A percentile compares a stretch with the other conserved stretches of the same genome.
Evolutionary conservation across 192 early-diverging fungal species (phyloP).

Genomic region (Kickxella alabastrina): DNA sequence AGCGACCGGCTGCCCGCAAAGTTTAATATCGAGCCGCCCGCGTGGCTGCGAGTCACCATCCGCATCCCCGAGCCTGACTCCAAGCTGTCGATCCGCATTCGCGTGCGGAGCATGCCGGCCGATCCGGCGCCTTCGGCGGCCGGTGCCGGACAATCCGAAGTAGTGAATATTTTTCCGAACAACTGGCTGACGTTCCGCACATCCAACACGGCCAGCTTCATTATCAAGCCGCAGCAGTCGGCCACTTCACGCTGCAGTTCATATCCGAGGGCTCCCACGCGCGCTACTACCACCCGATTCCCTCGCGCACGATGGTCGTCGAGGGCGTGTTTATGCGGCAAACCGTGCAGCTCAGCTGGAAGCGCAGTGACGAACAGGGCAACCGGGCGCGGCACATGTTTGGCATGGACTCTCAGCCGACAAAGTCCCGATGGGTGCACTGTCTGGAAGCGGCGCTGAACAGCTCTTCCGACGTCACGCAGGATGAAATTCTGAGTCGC

Average conservation of each 20-base stretch:
- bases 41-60: conserved; percentile 48
- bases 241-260: conserved; percentile 50
- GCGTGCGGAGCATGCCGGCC: conserved; percentile 29
- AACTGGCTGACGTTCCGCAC: conserved; percentile 28
- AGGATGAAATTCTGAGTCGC: conserved; percentile 16
- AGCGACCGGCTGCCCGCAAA: conserved; percentile 50
- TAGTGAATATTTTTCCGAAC: conserved; percentile 28
- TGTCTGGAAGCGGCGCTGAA: conserved; percentile 28
- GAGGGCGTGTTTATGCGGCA: conserved; percentile 55
- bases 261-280: conserved; percentile 40
- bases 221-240: conserved; percentile 43
- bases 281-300: conserved; percentile 52
- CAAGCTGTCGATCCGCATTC: conserved; percentile 30
- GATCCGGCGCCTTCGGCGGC: conserved; percentile 6
- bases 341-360: conserved; percentile 47
- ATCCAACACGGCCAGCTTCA: conserved; percentile 27
- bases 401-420: conserved; percentile 42
- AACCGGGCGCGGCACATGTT: conserved; percentile 44
- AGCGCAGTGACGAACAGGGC: conserved; percentile 17
- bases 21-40: conserved; percentile 40
- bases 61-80: conserved; percentile 42
- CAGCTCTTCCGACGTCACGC: conserved; percentile 9
- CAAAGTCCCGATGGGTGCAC: conserved; percentile 40
- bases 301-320: conserved; percentile 41
- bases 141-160: conserved; percentile 2